Base-by-base conservation (phyloP, 2,329 filamentous ascomycete species). In the Trichoderma endophyticum region DNA sequence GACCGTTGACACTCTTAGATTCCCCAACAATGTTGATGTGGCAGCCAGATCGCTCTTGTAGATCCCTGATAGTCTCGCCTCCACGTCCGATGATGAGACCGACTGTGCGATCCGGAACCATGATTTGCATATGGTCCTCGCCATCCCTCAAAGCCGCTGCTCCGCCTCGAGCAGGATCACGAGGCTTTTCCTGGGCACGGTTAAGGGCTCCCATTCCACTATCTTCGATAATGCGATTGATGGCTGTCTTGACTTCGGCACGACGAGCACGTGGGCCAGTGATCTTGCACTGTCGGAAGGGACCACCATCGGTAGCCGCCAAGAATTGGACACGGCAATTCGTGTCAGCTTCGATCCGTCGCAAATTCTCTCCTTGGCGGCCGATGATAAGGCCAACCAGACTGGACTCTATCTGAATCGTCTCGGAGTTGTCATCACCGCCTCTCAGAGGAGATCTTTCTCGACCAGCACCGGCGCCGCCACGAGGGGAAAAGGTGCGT, bases 1-100 rank as follows among this genome's bases (percentile, higher is more conserved):
- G 86, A 59, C 94, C 94, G 79, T 97, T 97, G 75, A 97, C 89
- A 79, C 93, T 97, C 86, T 97, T 97, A 76, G 93, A 93, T 83
- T 97, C 94, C 77, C 93, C 93, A 54, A 97, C 93, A 78, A 97
- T 97, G 81, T 97, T 97, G 80, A 97, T 94, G 81, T 97, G 95
- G 80, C 94, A 97, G n/a, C 93, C 93, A 77, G 93, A 96, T 74
- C 93, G 88, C 81, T 97, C 94, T 82, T 97, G 95, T 28, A 97
- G 86, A 79, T 97, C 94, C 78, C 94, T 91, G 77, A 97, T 97
- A 1, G 94, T 97, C 83, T 97, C 94, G 72, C 94, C 94, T 54
- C 93, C 93, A 76, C 94, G 92, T n/a, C 94, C 94, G 79, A 97
- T 97, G 77, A 97, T 97, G 60, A 97, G 86, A 66, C 94, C 94